These are phyloP conservation scores for Termitomyces sp. DNA, from an alignment of 1,284 basidiomycete species.

Conservation along the genomic window DNA sequence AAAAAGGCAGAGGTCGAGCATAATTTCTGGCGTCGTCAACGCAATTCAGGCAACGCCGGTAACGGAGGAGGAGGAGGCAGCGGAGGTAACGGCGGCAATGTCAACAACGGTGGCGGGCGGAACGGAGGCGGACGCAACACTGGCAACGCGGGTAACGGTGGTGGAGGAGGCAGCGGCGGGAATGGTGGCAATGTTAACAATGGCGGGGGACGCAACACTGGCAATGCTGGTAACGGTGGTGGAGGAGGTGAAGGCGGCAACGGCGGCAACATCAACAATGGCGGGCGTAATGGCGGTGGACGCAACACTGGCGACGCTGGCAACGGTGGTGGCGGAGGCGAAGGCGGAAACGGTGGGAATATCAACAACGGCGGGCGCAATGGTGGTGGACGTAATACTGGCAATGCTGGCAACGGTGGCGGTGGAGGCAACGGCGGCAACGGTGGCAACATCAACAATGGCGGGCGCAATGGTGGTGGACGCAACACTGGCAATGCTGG, in stretches of 20 bases:
- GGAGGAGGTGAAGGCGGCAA: neutral
- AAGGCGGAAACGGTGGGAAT: neutral
- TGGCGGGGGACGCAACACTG: neutral
- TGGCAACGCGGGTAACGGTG: conserved; percentile 1
- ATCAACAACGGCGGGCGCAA: neutral
- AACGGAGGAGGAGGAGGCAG: conserved; percentile 1
- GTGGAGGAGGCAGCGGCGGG: conserved; percentile 1
- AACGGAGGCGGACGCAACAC: neutral
- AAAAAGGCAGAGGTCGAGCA: neutral
- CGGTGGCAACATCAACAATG: conserved; percentile 3
- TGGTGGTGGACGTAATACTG: neutral
- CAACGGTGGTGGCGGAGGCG: neutral
- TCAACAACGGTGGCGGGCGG: neutral
- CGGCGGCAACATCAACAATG: neutral
- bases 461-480: neutral
- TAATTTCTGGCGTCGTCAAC: neutral
- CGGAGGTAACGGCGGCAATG: neutral
- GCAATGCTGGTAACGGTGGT: neutral
- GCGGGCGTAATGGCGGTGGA: neutral
- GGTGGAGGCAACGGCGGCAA: conserved; percentile 2
- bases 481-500: conserved; percentile 1
- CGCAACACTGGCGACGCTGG: neutral
- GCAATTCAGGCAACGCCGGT: conserved; percentile 1
- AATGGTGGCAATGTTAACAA: conserved; percentile 3
- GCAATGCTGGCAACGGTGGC: conserved; percentile 1